phyloP scores from a whole-genome alignment of 495 filamentous ascomycete species.

The Neurospora hispaniola region DNA sequence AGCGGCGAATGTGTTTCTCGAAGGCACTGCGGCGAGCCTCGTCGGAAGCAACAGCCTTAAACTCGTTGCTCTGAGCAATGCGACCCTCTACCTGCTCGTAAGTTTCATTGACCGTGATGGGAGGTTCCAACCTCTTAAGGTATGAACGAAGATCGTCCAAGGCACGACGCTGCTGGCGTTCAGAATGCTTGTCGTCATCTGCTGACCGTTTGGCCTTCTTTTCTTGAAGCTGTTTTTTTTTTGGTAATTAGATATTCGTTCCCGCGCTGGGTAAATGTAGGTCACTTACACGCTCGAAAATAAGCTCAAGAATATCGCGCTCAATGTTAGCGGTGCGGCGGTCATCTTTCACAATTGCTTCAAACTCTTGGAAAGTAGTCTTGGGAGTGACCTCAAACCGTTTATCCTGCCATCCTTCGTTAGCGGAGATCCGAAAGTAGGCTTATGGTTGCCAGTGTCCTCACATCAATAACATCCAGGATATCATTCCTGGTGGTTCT shows the following conservation, averaged over 20 bases:
- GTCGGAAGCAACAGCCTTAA: conserved; percentile 66
- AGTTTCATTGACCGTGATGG: conserved; percentile 61
- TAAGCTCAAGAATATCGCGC: conserved; percentile 57
- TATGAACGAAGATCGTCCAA: conserved; percentile 76
- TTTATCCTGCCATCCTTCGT: conserved; percentile 53
- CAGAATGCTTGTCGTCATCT: conserved; percentile 78
- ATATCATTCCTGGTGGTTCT: conserved; percentile 75
- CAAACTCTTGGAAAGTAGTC: conserved; percentile 83
- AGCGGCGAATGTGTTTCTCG: conserved; percentile 82
- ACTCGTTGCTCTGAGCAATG: conserved; percentile 73
- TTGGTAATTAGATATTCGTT: conserved; percentile 11
- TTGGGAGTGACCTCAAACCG: conserved; percentile 79
- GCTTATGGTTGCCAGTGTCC: conserved; percentile 16
- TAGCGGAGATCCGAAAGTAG: not conserved
- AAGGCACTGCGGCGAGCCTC: conserved; percentile 75
- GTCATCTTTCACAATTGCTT: conserved; percentile 65
- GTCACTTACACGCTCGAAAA: conserved; percentile 59
- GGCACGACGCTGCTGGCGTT: conserved; percentile 76
- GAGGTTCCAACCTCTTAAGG: conserved; percentile 88
- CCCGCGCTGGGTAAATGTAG: not conserved
- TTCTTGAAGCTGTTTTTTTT: conserved; percentile 54
- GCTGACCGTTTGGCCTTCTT: conserved; percentile 47
- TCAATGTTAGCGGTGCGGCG: conserved; percentile 76
- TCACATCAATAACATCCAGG: conserved; percentile 81
- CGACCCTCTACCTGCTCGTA: conserved; percentile 77